These are phyloP conservation scores for Paspalum vaginatum DNA, from an alignment of 176 grass and related monocot genomes.

Conservation along the genomic window DNA sequence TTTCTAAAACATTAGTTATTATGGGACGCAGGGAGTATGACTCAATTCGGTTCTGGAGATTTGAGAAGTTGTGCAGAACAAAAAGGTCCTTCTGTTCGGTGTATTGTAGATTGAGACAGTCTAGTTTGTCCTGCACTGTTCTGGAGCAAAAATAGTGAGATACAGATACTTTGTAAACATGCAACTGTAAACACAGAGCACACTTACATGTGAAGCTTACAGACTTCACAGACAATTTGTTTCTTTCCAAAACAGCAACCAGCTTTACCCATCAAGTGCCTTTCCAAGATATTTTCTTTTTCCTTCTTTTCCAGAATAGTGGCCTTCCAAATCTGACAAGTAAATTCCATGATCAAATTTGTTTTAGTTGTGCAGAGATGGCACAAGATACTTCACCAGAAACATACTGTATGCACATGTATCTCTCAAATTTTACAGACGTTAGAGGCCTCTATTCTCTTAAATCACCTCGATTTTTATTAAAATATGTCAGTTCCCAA, in stretches of 20 bases:
- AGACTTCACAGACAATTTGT: background rate
- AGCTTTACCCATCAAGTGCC: background rate
- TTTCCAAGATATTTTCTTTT: background rate
- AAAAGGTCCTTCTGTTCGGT: background rate
- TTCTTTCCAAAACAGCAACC: background rate
- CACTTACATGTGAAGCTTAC: background rate
- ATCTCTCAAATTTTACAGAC: slow-evolving; percentile 6
- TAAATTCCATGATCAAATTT: slow-evolving; percentile 15
- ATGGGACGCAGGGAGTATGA: background rate
- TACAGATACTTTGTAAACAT: slow-evolving; percentile 8
- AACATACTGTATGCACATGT: slow-evolving; percentile 3
- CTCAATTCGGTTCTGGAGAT: background rate
- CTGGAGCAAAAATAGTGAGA: background rate
- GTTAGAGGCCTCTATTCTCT: slow-evolving; percentile 7
- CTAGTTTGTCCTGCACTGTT: background rate
- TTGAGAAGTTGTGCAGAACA: background rate
- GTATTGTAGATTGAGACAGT: background rate
- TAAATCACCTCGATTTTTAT: slow-evolving; percentile 6
- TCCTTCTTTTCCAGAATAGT: background rate
- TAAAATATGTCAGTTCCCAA: slow-evolving; percentile 12
- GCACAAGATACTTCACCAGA: background rate
- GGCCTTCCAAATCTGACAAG: background rate
- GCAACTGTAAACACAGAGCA: background rate
- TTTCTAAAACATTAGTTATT: no score
- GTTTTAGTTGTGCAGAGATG: background rate